Conservation (phyloP, 2,329 filamentous ascomycete species). For the Claviceps sp. region DNA sequence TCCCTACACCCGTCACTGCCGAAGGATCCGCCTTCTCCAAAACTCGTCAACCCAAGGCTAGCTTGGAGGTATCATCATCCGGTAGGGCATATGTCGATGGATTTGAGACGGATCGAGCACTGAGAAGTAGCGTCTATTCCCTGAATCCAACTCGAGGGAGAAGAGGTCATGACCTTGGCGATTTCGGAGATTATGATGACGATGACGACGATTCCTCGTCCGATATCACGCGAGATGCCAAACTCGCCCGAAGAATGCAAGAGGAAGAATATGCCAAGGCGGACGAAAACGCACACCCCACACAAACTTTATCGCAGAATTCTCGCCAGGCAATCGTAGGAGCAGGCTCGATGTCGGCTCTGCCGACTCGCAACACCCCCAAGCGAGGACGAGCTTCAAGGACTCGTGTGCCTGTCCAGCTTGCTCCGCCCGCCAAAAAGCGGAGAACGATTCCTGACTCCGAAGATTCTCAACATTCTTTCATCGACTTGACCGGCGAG, state of each 20-base stretch:
- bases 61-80: slow-evolving; percentile 19
- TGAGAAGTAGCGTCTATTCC: slow-evolving; percentile 32
- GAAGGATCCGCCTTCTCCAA: slow-evolving; percentile 7
- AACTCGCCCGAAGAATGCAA: slow-evolving; percentile 22
- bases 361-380: slow-evolving; percentile 5
- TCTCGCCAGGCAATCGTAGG: not conserved
- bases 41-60: not conserved
- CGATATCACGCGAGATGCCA: slow-evolving; percentile 15
- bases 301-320: slow-evolving; percentile 5
- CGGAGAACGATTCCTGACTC: slow-evolving; percentile 17
- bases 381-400: slow-evolving; percentile 15
- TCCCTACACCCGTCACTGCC: slow-evolving; percentile 20
- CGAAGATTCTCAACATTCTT: slow-evolving; percentile 10
- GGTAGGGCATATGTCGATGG: slow-evolving; percentile 7
- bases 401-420: slow-evolving; percentile 7
- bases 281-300: not conserved
- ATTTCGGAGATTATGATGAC: slow-evolving; percentile 21
- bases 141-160: slow-evolving; percentile 32
- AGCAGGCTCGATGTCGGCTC: slow-evolving; percentile 1
- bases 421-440: slow-evolving; percentile 17
- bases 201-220: slow-evolving; percentile 16
- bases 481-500: slow-evolving; percentile 20
- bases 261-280: slow-evolving; percentile 17
- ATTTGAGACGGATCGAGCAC: slow-evolving; percentile 16
- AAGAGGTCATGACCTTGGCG: slow-evolving; percentile 25